Evolutionary conservation across 1,139 yeast genomes (phyloP), one percentile per base, ranked within the genome.

Genomic region (Hansenula sp.): DNA sequence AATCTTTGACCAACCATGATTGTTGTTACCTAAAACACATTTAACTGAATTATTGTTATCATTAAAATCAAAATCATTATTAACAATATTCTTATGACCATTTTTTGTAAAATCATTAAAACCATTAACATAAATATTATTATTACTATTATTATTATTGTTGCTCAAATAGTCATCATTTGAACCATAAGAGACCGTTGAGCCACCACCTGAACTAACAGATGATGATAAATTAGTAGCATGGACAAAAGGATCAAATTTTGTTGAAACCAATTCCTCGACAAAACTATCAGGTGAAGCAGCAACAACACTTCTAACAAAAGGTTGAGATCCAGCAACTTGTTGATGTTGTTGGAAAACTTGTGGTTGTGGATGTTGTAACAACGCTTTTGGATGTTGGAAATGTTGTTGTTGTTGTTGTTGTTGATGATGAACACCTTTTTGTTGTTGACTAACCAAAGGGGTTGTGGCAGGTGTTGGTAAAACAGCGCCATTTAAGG

Each of bases 1-100:
- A 33, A 53, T 53, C 37, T 53, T 53, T 39, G 52, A 44, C 54
- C 54, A 53, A 24, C 56, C 56, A 32, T 43, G 34, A 31, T 32
- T 41, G n/a, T n/a, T n/a, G n/a, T n/a, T n/a, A n/a, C n/a, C n/a
- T n/a, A n/a, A n/a, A n/a, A n/a, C n/a, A n/a, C n/a, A n/a, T 40
- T 46, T 47, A 17, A 47, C 49, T 16, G 47, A 35, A 36, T 38
- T 22, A 11, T 31, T 21, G 14, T 14, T 31, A 14, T 21, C 11
- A 31, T 22, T 22, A 2, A 32, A 36, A 26, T 24, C 37, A 32
- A n/a, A n/a, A 18, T 32, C 17, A 29, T 26, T 30, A 22, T 29
- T 26, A 22, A 25, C 36, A 29, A 31, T 32, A 31, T 30, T 40
- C 32, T 38, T 42, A 16, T 38, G 29, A 31, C 39, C 44, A 38